phyloP scores from a whole-genome alignment of 2,329 filamentous ascomycete genomes.

The Teratosphaeria zuluensis region DNA sequence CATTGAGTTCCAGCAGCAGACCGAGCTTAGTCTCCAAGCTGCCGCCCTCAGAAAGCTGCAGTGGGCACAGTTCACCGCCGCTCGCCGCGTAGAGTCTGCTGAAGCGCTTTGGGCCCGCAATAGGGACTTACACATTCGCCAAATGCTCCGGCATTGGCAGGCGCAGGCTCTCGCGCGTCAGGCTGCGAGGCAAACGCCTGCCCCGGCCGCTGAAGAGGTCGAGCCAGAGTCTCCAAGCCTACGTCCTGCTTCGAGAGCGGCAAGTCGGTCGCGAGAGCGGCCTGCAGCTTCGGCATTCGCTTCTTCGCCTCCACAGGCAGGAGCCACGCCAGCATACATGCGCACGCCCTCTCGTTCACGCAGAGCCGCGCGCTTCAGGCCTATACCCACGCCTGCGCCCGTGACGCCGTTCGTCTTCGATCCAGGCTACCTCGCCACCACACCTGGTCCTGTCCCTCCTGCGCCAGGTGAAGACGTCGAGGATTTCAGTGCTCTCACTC shows the following conservation, averaged over 20 bases:
- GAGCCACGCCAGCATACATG: slow-evolving; percentile 29
- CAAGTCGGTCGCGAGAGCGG: slow-evolving; percentile 13
- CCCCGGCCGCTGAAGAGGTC: slow-evolving; percentile 2
- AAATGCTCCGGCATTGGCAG: slow-evolving; percentile 47
- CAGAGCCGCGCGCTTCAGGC: slow-evolving; percentile 17
- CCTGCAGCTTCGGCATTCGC: neutral
- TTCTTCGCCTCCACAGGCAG: slow-evolving; percentile 10
- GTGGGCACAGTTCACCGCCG: slow-evolving; percentile 47
- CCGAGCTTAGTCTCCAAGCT: slow-evolving; percentile 37
- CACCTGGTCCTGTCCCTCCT: slow-evolving; percentile 15
- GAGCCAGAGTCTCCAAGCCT: slow-evolving; percentile 23
- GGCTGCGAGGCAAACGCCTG: slow-evolving; percentile 4
- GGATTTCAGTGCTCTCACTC: slow-evolving; percentile 16
- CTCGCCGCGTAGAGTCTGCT: slow-evolving; percentile 42
- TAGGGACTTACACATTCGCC: slow-evolving; percentile 44
- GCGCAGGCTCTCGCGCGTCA: slow-evolving; percentile 31
- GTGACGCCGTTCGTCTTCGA: slow-evolving; percentile 23
- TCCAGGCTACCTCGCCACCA: slow-evolving; percentile 15
- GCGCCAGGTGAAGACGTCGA: neutral
- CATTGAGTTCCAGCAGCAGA: slow-evolving; percentile 35
- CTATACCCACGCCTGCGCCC: slow-evolving; percentile 20
- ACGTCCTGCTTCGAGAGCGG: slow-evolving; percentile 17
- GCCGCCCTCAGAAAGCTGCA: slow-evolving; percentile 46
- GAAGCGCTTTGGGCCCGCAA: slow-evolving; percentile 44
- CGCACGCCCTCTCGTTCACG: slow-evolving; percentile 33